Conservation (phyloP, 1,284 basidiomycete species). For the Xerocomus nothofagi region DNA sequence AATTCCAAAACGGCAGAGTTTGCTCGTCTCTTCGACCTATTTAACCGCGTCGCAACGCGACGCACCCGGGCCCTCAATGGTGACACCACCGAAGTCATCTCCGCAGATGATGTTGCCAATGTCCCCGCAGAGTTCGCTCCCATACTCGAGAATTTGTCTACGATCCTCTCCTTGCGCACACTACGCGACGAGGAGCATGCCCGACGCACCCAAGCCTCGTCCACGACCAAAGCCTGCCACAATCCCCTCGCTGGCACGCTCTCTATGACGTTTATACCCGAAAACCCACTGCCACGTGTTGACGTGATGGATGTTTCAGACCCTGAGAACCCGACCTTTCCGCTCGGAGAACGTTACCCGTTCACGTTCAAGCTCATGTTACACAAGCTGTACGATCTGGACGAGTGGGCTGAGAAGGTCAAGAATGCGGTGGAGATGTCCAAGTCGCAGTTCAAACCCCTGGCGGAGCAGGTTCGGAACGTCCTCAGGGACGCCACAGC, state of each 20-base stretch:
- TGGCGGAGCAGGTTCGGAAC: slow-evolving; percentile 40
- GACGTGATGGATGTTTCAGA: slow-evolving; percentile 10
- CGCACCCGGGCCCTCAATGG: slow-evolving; percentile 31
- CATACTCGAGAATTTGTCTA: slow-evolving; percentile 44
- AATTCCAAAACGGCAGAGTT: slow-evolving; percentile 48
- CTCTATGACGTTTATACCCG: not conserved
- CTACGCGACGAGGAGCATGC: slow-evolving; percentile 16
- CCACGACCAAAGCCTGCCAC: slow-evolving; percentile 25
- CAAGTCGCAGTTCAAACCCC: slow-evolving; percentile 51
- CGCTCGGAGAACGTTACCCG: slow-evolving; percentile 44
- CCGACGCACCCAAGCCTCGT: slow-evolving; percentile 12
- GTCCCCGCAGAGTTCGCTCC: slow-evolving; percentile 48
- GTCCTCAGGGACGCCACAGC: slow-evolving; percentile 17
- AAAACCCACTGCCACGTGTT: not conserved
- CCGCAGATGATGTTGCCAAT: slow-evolving; percentile 36
- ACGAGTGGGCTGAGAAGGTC: slow-evolving; percentile 61
- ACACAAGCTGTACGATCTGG: slow-evolving; percentile 59
- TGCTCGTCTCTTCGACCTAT: slow-evolving; percentile 52
- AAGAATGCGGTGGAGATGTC: slow-evolving; percentile 54
- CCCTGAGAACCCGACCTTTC: slow-evolving; percentile 40
- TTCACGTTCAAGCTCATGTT: slow-evolving; percentile 68
- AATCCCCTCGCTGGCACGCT: slow-evolving; percentile 32
- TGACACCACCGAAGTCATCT: slow-evolving; percentile 16
- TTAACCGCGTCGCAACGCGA: slow-evolving; percentile 49
- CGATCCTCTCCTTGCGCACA: slow-evolving; percentile 38